Percentiles rank a stretch among this genome's conserved stretches.
Conservation (phyloP, 2,329 filamentous ascomycete species). For the Erysiphe pulchra region DNA sequence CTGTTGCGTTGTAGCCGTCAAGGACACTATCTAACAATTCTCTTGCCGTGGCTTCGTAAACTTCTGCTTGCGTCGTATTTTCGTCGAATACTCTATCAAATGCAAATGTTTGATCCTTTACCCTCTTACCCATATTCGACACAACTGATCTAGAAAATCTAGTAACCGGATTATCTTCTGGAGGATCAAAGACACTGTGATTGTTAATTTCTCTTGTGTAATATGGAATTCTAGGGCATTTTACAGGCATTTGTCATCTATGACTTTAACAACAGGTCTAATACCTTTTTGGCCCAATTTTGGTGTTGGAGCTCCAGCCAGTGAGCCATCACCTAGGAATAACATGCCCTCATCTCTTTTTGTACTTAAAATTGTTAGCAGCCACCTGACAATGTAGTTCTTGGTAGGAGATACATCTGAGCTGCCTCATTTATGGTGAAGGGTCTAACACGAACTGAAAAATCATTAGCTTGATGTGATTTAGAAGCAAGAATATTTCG, state of each 20-base stretch:
- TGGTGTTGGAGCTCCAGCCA: slow-evolving; percentile 65
- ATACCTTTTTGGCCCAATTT: slow-evolving; percentile 72
- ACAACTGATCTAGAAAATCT: slow-evolving; percentile 65
- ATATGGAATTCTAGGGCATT: too few relatives aligned
- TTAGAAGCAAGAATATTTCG: background rate
- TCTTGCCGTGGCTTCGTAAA: slow-evolving; percentile 84
- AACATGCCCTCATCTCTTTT: slow-evolving; percentile 58
- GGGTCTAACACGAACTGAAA: slow-evolving; percentile 38
- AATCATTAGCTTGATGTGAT: slow-evolving; percentile 3
- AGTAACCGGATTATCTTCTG: slow-evolving; percentile 79
- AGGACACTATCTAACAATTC: slow-evolving; percentile 80
- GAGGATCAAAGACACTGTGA: slow-evolving; percentile 76
- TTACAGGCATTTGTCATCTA: slow-evolving; percentile 89
- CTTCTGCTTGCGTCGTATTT: slow-evolving; percentile 70
- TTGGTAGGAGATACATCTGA: slow-evolving; percentile 34
- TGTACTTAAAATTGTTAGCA: slow-evolving; percentile 12
- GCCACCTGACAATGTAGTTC: background rate
- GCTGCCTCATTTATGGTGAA: slow-evolving; percentile 83
- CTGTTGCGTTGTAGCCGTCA: slow-evolving; percentile 94
- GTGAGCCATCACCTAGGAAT: slow-evolving; percentile 88
- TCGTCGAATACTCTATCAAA: slow-evolving; percentile 97
- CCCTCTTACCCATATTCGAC: slow-evolving; percentile 55
- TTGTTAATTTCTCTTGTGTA: slow-evolving; percentile 2
- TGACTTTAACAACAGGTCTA: slow-evolving; percentile 76
- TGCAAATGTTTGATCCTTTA: slow-evolving; percentile 92